phyloP scores from a whole-genome alignment of 2,329 filamentous ascomycete genomes.

The Domatiomyces catenatus region DNA sequence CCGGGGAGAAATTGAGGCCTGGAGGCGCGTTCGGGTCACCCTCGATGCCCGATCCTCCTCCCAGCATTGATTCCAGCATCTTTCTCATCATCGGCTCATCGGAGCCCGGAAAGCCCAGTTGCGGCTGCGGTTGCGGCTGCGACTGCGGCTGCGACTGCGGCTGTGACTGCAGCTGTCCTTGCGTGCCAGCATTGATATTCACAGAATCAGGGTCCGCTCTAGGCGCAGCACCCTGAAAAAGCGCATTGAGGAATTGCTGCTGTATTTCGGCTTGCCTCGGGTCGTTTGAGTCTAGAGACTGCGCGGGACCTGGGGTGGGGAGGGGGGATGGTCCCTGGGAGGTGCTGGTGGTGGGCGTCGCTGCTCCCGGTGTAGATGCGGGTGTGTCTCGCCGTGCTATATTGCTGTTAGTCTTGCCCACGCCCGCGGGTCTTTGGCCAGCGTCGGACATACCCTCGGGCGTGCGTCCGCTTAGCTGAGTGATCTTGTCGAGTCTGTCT shows the following conservation, averaged over 20 bases:
- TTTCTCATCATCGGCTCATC: slow-evolving; percentile 37
- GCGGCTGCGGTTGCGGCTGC: slow-evolving; percentile 16
- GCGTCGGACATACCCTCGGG: slow-evolving; percentile 24
- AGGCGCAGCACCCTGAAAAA: background rate
- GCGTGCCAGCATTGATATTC: slow-evolving; percentile 10
- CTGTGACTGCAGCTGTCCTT: slow-evolving; percentile 19
- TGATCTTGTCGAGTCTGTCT: slow-evolving; percentile 47
- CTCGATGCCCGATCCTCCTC: slow-evolving; percentile 17
- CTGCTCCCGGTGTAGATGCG: background rate
- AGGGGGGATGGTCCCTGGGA: background rate
- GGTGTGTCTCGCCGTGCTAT: slow-evolving; percentile 18
- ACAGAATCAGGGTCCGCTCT: slow-evolving; percentile 7
- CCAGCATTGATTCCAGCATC: slow-evolving; percentile 39
- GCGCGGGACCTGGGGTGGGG: background rate
- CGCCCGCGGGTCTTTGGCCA: background rate
- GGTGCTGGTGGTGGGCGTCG: background rate
- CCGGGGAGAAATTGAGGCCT: slow-evolving; percentile 9
- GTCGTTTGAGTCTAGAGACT: slow-evolving; percentile 1
- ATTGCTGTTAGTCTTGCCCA: background rate
- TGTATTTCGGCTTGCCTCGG: slow-evolving; percentile 24
- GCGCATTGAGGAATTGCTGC: slow-evolving; percentile 24
- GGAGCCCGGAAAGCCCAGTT: slow-evolving; percentile 1
- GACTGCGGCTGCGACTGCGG: slow-evolving; percentile 18
- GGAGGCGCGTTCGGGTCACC: slow-evolving; percentile 8
- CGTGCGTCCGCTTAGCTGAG: slow-evolving; percentile 39